Evolutionary conservation across 2,329 filamentous ascomycete genomes (phyloP), one percentile per base, ranked within the genome.

Genomic region (Trichoderma sp.): DNA sequence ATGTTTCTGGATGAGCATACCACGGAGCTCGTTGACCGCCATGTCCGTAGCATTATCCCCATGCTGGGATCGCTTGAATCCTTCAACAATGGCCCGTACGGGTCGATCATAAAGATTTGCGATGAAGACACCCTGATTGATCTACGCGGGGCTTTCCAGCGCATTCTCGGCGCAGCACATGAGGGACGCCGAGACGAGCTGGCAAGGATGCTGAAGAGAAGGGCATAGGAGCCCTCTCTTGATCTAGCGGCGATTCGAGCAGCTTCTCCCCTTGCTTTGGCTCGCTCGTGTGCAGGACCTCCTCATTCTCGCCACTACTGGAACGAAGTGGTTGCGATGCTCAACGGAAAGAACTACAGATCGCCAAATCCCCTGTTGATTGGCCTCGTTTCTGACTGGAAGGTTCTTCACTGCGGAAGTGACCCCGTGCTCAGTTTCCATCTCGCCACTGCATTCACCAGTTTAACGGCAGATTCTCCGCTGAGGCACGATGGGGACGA

Each of bases 341-440:
- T 70, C 9, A 63, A 58, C 12, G 43, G 59, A 12, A 50, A 59
- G 4, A 63, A 66, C 17, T 67, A 24, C 47, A 28, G 69, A 21
- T 58, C 71, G 1, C 75, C 76, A n/a, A 84, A 85, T 68, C 84
- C 85, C 45, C 71, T 81, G 45, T 79, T 82, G 62, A 74, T 77
- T 2, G 26, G 69, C 67, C n/a, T 76, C 0, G 65, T 80, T 3
- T 77, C 76, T 0, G 66, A 72, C 3, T 66, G 72, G n/a, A 74
- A 75, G 1, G 67, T 75, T 2, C 73, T 87, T 30, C 80, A 83
- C 65, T 81, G 82, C 69, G 78, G 75, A 5, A 78, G 78, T 4
- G 77, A 88, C 66, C 85, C 86, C 0, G 67, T 86, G 0, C 69
- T 82, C 6, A 81, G 85, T 1, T 89, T 84, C 65, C 85, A 88